A percentile compares a stretch with the other conserved stretches of the same genome.
Conservation (phyloP, 2,329 filamentous ascomycete genomes). For the Talaromyces islandicus region DNA sequence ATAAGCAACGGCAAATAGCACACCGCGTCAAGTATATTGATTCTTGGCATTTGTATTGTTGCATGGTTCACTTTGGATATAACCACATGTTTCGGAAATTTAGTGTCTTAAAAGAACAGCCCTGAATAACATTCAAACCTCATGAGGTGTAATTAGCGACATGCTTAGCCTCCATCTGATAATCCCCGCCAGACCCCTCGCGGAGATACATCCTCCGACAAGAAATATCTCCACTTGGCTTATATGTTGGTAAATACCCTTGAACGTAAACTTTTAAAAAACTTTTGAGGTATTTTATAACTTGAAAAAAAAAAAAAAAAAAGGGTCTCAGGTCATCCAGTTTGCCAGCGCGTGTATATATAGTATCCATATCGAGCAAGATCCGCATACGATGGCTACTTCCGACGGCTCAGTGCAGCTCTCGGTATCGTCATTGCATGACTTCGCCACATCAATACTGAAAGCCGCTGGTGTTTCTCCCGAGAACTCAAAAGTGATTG, state of each 20-base stretch:
- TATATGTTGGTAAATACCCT: neutral
- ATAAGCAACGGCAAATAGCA: neutral
- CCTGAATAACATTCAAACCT: neutral
- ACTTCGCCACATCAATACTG: neutral
- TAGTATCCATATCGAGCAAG: neutral
- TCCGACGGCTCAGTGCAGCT: neutral
- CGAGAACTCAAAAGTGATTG: conserved; percentile 4
- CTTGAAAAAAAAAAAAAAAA: too few relatives aligned
- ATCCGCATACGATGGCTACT: neutral
- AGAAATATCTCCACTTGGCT: neutral
- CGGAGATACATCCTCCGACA: neutral
- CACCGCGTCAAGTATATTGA: neutral
- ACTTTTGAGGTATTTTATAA: neutral
- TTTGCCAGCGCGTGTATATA: neutral
- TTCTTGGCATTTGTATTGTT: neutral
- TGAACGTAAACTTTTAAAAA: neutral
- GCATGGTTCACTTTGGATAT: neutral
- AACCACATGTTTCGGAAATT: neutral
- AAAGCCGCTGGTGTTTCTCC: neutral
- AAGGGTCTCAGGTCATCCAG: neutral
- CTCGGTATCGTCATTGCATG: neutral
- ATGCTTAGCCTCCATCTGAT: neutral
- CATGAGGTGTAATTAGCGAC: neutral
- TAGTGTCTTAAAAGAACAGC: neutral
- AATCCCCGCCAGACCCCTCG: neutral